Percentiles rank a stretch among this genome's conserved stretches.
phyloP scores from a whole-genome alignment of 768 basidiomycete genomes.

The Mycena metata region DNA sequence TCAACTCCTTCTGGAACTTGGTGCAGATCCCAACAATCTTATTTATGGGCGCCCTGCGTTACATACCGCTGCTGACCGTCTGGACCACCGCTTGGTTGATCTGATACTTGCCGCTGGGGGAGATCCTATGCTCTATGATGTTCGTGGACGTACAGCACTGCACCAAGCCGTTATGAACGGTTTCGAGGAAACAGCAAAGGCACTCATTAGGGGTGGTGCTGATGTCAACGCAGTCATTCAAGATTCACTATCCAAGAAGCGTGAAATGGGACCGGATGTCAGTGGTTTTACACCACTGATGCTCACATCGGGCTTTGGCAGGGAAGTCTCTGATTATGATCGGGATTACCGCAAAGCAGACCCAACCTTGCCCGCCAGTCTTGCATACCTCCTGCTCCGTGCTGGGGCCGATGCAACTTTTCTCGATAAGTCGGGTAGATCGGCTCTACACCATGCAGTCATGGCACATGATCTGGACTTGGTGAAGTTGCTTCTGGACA shows the following conservation, averaged over 20 bases:
- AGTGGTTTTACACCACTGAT: slow-evolving; percentile 15
- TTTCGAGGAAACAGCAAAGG: slow-evolving; percentile 16
- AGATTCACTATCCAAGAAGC: too few relatives aligned
- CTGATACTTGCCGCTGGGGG: slow-evolving; percentile 22
- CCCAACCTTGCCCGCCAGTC: background rate
- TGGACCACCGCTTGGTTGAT: slow-evolving; percentile 14
- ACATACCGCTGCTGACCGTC: slow-evolving; percentile 23
- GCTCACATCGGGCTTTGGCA: slow-evolving; percentile 7
- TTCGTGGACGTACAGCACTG: slow-evolving; percentile 20
- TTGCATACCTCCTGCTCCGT: slow-evolving; percentile 14
- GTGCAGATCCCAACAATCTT: slow-evolving; percentile 23
- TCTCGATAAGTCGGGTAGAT: background rate
- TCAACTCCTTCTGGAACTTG: slow-evolving; percentile 31
- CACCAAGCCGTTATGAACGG: slow-evolving; percentile 23
- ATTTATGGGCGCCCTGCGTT: slow-evolving; percentile 22
- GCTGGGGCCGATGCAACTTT: slow-evolving; percentile 14
- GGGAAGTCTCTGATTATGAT: too few relatives aligned
- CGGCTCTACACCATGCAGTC: slow-evolving; percentile 16
- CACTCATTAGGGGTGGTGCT: slow-evolving; percentile 16
- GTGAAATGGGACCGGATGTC: background rate
- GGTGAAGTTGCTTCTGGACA: slow-evolving; percentile 17
- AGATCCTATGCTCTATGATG: slow-evolving; percentile 15
- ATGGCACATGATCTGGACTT: slow-evolving; percentile 4
- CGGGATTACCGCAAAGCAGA: background rate
- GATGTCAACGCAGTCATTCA: slow-evolving; percentile 8